Evolutionary conservation across 2,329 filamentous ascomycete species (phyloP).

Genomic region (Microsporum ferrugineum): DNA sequence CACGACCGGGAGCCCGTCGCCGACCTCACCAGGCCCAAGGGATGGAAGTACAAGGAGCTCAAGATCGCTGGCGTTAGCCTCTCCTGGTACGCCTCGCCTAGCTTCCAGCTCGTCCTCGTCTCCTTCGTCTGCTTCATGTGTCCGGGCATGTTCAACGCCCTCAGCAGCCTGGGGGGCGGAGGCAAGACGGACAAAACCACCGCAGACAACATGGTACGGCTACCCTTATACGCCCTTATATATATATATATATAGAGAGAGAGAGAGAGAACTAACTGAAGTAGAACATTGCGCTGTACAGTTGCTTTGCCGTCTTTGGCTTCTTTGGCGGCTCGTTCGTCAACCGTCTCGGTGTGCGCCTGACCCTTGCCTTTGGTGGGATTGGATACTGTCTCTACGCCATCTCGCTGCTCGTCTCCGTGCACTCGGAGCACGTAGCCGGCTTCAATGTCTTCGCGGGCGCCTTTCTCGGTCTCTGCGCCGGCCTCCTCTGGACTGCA

Average conservation of each 20-base stretch:
- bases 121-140: slow-evolving; percentile 60
- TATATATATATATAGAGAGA: background rate
- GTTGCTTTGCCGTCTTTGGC: slow-evolving; percentile 55
- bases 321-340: slow-evolving; percentile 48
- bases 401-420: slow-evolving; percentile 40
- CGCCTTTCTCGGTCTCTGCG: slow-evolving; percentile 39
- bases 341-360: slow-evolving; percentile 34
- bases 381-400: slow-evolving; percentile 41
- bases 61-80: slow-evolving; percentile 45
- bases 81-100: slow-evolving; percentile 62
- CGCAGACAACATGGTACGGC: slow-evolving; percentile 44
- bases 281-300: slow-evolving; percentile 58
- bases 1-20: background rate
- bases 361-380: slow-evolving; percentile 36
- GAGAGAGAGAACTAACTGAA: background rate
- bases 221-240: background rate
- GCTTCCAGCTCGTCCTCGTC: slow-evolving; percentile 60
- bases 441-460: slow-evolving; percentile 42
- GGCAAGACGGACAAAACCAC: slow-evolving; percentile 48
- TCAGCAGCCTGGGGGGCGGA: slow-evolving; percentile 54
- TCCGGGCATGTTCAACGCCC: slow-evolving; percentile 61
- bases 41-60: slow-evolving; percentile 23
- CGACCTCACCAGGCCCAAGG: background rate
- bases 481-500: slow-evolving; percentile 41
- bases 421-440: slow-evolving; percentile 35